These are phyloP conservation scores for Testicularia cyperi DNA, from an alignment of 1,284 basidiomycete genomes.

Conservation along the genomic window DNA sequence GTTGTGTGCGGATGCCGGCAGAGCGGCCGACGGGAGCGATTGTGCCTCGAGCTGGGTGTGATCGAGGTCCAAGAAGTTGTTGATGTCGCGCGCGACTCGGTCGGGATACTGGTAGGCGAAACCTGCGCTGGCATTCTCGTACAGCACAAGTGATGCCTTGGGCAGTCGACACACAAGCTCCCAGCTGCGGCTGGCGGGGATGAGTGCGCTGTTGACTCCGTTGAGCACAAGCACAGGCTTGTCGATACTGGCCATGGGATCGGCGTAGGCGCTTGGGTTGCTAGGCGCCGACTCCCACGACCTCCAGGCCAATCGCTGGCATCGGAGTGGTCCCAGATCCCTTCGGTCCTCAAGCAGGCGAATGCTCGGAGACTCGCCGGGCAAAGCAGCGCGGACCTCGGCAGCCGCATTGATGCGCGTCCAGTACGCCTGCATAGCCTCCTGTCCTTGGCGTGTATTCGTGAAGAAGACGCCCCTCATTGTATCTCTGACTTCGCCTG, in stretches of 20 bases:
- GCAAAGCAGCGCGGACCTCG: constrained; percentile 20
- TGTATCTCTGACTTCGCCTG: constrained; percentile 25
- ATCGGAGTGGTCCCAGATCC: constrained; percentile 21
- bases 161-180: constrained; percentile 28
- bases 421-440: constrained; percentile 22
- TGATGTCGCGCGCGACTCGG: constrained; percentile 25
- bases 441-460: constrained; percentile 10
- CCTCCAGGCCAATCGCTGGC: constrained; percentile 22
- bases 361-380: constrained; percentile 21
- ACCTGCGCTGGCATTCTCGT: constrained; percentile 23
- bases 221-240: constrained; percentile 28
- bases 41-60: constrained; percentile 21
- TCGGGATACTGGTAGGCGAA: constrained; percentile 32
- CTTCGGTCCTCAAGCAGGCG: constrained; percentile 26
- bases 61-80: constrained; percentile 21
- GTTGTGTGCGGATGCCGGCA: constrained; percentile 4
- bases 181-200: constrained; percentile 30
- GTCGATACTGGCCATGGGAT: constrained; percentile 30
- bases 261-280: constrained; percentile 12
- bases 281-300: constrained; percentile 28
- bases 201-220: constrained; percentile 26
- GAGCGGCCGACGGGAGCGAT: constrained; percentile 18
- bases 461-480: constrained; percentile 24
- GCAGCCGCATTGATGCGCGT: constrained; percentile 26
- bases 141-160: constrained; percentile 15